Evolutionary conservation across 441 rosid genomes (phyloP).

Genomic region (Capsella rubella): DNA sequence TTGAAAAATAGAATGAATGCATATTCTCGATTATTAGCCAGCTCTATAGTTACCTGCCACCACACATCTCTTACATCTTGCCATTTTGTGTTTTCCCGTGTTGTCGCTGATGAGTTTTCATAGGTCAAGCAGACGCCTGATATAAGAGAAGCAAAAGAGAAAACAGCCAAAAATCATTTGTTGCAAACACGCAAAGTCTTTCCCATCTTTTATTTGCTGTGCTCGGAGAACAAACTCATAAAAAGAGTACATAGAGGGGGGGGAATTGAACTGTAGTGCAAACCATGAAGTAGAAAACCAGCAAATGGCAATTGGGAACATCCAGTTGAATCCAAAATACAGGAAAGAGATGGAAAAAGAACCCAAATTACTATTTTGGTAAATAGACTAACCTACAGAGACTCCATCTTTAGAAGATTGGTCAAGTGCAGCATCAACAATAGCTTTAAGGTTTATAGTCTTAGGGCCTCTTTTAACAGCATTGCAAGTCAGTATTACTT

Average conservation of each 20-base stretch:
- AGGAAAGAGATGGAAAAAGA: background rate
- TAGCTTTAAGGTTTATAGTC: conserved; percentile 84
- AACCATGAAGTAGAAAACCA: background rate
- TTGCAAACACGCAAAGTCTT: conserved; percentile 13
- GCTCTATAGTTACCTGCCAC: conserved; percentile 77
- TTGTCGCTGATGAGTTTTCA: conserved; percentile 73
- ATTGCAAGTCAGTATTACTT: conserved; percentile 86
- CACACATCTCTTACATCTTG: conserved; percentile 83
- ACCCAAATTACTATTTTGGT: background rate
- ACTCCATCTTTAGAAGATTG: conserved; percentile 68
- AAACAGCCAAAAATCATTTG: conserved; percentile 20
- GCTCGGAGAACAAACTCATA: conserved; percentile 4
- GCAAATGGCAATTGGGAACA: background rate
- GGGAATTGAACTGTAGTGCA: background rate
- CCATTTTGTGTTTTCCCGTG: conserved; percentile 86
- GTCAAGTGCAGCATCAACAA: conserved; percentile 86
- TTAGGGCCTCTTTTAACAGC: conserved; percentile 97
- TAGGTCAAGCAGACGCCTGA: conserved; percentile 84
- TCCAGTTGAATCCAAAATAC: background rate
- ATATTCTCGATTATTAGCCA: background rate
- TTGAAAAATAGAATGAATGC: background rate
- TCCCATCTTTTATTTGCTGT: background rate
- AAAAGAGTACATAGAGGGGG: too few species aligned
- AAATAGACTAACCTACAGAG: conserved; percentile 66
- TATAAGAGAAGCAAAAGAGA: conserved; percentile 35